Conservation (phyloP, 495 filamentous ascomycete species). For the Penicillium waksmanii region DNA sequence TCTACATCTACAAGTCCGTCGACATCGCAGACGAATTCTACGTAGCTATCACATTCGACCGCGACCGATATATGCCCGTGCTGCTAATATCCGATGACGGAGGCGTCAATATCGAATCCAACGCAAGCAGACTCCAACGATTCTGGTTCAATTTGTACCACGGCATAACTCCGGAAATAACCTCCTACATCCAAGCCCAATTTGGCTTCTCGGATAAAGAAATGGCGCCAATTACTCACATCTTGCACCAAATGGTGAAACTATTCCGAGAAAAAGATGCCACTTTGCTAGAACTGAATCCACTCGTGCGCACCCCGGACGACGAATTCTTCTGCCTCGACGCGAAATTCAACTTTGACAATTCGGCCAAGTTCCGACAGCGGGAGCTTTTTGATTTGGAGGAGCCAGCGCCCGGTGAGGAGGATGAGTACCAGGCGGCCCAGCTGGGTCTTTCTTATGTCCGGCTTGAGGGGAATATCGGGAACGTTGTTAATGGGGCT, state of each 20-base stretch:
- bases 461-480: constrained; percentile 37
- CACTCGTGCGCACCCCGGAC: constrained; percentile 32
- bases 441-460: constrained; percentile 35
- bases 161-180: constrained; percentile 30
- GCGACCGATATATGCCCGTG: constrained; percentile 29
- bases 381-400: constrained; percentile 28
- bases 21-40: constrained; percentile 37
- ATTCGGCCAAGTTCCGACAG: constrained; percentile 32
- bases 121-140: constrained; percentile 28
- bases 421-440: constrained; percentile 28
- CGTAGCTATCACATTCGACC: constrained; percentile 39
- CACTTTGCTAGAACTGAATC: constrained; percentile 38
- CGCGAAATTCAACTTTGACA: constrained; percentile 37
- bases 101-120: constrained; percentile 38
- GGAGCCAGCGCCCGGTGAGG: constrained; percentile 20
- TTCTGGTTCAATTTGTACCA: constrained; percentile 29
- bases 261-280: constrained; percentile 41
- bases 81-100: constrained; percentile 36
- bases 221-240: constrained; percentile 23
- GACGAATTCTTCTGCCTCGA: constrained; percentile 35
- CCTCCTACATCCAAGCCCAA: constrained; percentile 27
- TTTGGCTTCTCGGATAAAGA: constrained; percentile 30
- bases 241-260: constrained; percentile 31
- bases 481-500: constrained; percentile 41
- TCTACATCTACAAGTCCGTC: constrained; percentile 39